Base-by-base conservation (phyloP, 2,329 filamentous ascomycete species). In the Aspergillus versicolor region DNA sequence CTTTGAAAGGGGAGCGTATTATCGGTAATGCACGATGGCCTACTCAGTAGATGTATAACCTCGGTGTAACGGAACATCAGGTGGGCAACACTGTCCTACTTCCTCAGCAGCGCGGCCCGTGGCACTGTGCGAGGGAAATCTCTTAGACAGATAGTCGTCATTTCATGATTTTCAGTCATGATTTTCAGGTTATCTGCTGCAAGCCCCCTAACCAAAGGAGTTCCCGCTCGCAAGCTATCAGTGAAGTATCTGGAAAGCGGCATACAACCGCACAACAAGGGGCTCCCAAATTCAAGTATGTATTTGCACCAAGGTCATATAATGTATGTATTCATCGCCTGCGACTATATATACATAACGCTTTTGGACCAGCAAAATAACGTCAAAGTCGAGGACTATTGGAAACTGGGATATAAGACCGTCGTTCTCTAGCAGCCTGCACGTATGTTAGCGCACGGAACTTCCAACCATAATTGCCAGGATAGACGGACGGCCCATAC, bases 331-430 rank as follows among this genome's bases (percentile, higher is more conserved):
- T 42, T 43, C 38, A 55, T 55, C 53, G 53, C 53, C 53, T 49
- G 53, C 53, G 53, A 50, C 43, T 55, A 55, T 50, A 44, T 55
- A 55, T 46, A 55, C 44, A 48, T 42, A 45, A 22, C 12, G 42
- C 32, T 12, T 41, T 44, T 54, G 34, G 45, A 15, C 17, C 17
- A 32, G 15, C 17, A 54, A 40, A 21, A n/a, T 5, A 40, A 13
- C 4, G 5, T 53, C 48, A 66, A 58, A 63, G 50, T 41, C 52
- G 52, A 13, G 56, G 59, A 53, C 65, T 61, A 49, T 68, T 75
- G 17, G 78, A 73, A 41, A 84, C 75, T 8, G 81, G 80, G 21
- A 82, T 78, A 65, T 83, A 84, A n/a, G 70, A 75, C 57, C 76
- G 75, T 61, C 80, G 73, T 65, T 82, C 78, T 60, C 77, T 73